Evolutionary conservation across 306 rosid genomes (phyloP).

Genomic region (Lathyrus sativus): DNA sequence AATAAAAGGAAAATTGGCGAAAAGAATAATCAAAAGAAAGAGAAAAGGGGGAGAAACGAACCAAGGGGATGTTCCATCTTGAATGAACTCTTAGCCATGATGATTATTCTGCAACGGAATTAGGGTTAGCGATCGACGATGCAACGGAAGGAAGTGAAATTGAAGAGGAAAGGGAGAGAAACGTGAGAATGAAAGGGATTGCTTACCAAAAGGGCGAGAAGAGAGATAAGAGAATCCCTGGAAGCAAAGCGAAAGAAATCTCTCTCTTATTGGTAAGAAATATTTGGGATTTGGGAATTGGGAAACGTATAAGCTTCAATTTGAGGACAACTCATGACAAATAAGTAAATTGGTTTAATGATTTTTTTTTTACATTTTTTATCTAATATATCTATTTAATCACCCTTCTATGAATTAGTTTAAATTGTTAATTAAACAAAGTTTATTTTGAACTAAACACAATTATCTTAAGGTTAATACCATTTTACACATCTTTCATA

Average conservation of each 20-base stretch:
- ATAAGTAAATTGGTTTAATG: not conserved
- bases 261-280: not conserved
- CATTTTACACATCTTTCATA: too few species aligned
- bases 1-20: not conserved
- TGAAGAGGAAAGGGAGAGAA: not conserved
- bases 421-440: too few species aligned
- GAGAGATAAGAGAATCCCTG: constrained; percentile 3
- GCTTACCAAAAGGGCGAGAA: constrained; percentile 23
- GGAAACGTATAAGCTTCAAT: not conserved
- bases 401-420: too few species aligned
- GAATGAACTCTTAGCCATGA: constrained; percentile 57
- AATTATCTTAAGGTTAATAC: too few species aligned
- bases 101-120: constrained; percentile 35
- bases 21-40: not conserved
- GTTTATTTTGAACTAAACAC: too few species aligned
- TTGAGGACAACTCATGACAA: not conserved
- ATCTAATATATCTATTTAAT: too few species aligned
- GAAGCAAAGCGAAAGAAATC: not conserved
- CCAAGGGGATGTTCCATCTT: constrained; percentile 60
- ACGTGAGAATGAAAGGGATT: constrained; percentile 3
- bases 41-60: constrained; percentile 12
- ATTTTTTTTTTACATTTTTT: too few species aligned
- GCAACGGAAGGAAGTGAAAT: not conserved
- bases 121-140: constrained; percentile 40
- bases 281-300: not conserved